These are phyloP conservation scores for Oryza glaberrima DNA, from an alignment of 176 grass and related monocot species.

Conservation along the genomic window DNA sequence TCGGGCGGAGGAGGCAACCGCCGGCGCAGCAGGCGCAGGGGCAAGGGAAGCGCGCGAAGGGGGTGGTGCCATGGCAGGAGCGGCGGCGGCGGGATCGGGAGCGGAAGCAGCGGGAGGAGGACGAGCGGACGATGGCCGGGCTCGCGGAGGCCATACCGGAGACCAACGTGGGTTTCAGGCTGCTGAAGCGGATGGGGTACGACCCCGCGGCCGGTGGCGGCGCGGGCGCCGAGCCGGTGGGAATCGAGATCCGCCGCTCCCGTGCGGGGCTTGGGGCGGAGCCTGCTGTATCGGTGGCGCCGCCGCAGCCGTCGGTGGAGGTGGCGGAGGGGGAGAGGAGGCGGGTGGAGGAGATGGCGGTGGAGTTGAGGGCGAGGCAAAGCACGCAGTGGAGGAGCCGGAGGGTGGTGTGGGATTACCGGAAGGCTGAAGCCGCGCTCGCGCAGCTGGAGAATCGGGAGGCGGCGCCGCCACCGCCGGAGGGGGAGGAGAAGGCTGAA, in stretches of 20 bases:
- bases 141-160: conserved; percentile 76
- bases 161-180: conserved; percentile 88
- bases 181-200: conserved; percentile 88
- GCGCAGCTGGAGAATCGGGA: conserved; percentile 77
- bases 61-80: conserved; percentile 65
- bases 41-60: conserved; percentile 49
- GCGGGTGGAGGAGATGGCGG: conserved; percentile 59
- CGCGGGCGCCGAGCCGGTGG: conserved; percentile 54
- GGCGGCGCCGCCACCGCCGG: conserved; percentile 41
- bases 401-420: conserved; percentile 59
- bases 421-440: conserved; percentile 70
- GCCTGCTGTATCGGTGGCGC: background rate
- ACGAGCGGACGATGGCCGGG: conserved; percentile 59
- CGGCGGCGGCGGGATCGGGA: conserved; percentile 57
- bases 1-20: conserved; percentile 40
- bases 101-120: conserved; percentile 74
- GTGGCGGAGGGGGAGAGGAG: conserved; percentile 49
- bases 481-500: conserved; percentile 53
- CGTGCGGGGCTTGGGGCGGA: conserved; percentile 67
- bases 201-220: conserved; percentile 40
- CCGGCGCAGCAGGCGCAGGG: conserved; percentile 1
- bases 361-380: conserved; percentile 74
- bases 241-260: conserved; percentile 75
- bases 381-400: conserved; percentile 71
- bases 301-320: conserved; percentile 35